Evolutionary conservation across 768 basidiomycete genomes (phyloP), one percentile per base, ranked within the genome.

Genomic region (Leccinum variicolor): DNA sequence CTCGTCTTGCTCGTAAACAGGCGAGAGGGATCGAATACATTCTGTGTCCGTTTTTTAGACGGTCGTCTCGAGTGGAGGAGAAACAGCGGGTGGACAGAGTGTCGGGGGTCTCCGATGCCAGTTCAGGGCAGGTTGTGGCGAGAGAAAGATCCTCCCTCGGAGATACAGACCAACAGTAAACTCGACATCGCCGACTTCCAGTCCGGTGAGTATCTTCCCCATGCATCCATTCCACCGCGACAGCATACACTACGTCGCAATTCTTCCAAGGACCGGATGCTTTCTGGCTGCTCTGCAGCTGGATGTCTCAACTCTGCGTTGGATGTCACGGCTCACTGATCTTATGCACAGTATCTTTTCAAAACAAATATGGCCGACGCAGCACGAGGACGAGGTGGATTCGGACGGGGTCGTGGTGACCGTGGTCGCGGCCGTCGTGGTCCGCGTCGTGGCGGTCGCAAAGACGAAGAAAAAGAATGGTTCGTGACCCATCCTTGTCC

Each of bases 391-490:
- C 90, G 95, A 68, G 94, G 95, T 72, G 93, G 92, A 63, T 86
- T 92, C 62, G 91, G 93, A 62, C 86, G 93, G 66, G 90, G 92
- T 56, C 85, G 92, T 55, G 84, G 92, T 59, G 90, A 81, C 36
- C 73, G 82, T 60, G 80, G 83, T 17, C 76, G 84, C 50, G 85
- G 86, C 43, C 81, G 88, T 68, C 77, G 87, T 62, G 84, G 95
- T 51, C 90, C 93, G 66, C 89, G 97, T 67, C 90, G 96, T 66
- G 97, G 96, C 57, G 92, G 92, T 58, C 93, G 94, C 82, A 98
- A 97, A 83, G 97, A 99, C 71, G 97, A 98, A 76, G 97, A 98
- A 80, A 98, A 98, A 83, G 97, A 98, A 76, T 98, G 97, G 96
- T 97, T 74, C 75, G 81, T 75, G 29, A 29, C 7, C 19, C 31